A percentile compares a stretch with the other conserved stretches of the same genome.
Evolutionary conservation across 768 basidiomycete species (phyloP).

Genomic region (Dentipellis fragilis): DNA sequence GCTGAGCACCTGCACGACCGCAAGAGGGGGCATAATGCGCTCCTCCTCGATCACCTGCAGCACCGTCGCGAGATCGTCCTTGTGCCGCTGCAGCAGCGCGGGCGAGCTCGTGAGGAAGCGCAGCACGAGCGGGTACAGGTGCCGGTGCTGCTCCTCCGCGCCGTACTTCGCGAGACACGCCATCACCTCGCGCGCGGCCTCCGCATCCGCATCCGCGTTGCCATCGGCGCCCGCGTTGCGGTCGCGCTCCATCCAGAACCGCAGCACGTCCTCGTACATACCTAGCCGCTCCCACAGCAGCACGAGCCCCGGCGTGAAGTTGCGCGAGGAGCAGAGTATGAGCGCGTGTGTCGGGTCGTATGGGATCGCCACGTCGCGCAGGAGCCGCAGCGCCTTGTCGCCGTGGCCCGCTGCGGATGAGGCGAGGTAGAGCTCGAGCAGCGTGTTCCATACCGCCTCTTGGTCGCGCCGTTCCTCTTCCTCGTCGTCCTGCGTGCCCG

Average conservation of each 20-base stretch:
- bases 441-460: conserved; percentile 87
- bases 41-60: conserved; percentile 73
- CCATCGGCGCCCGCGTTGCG: conserved; percentile 19
- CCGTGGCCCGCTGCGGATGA: conserved; percentile 25
- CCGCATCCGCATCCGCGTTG: conserved; percentile 25
- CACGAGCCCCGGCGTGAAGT: conserved; percentile 78
- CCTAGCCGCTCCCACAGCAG: conserved; percentile 88
- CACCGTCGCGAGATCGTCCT: conserved; percentile 58
- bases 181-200: conserved; percentile 50
- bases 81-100: conserved; percentile 61
- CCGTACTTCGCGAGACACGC: conserved; percentile 70
- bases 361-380: conserved; percentile 49
- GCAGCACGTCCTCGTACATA: conserved; percentile 91
- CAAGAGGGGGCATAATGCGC: conserved; percentile 80
- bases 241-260: conserved; percentile 84
- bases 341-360: conserved; percentile 89
- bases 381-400: conserved; percentile 61
- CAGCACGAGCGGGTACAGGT: conserved; percentile 81
- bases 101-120: conserved; percentile 82
- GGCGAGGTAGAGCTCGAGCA: conserved; percentile 86
- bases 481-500: conserved; percentile 19
- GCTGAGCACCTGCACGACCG: conserved; percentile 80
- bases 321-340: conserved; percentile 83
- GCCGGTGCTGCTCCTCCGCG: conserved; percentile 38
- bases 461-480: conserved; percentile 57